Evolutionary conservation across 208 protist genomes (phyloP).

Genomic region (Acanthamoeba triangularis): DNA sequence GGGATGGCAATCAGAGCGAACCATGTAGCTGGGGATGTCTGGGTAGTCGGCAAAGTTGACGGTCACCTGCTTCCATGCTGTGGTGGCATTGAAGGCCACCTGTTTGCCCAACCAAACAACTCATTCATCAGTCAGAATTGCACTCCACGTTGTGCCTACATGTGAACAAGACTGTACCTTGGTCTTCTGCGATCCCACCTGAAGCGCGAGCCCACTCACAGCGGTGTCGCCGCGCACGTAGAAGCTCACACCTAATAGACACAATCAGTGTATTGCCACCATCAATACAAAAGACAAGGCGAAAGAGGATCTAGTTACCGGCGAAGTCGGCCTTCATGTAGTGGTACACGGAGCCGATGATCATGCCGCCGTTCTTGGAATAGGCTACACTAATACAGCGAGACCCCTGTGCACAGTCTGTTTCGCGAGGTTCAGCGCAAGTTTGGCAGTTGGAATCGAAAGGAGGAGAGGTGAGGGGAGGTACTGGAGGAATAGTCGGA

Average conservation of each 20-base stretch:
- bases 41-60: constrained; percentile 27
- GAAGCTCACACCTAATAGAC: not conserved
- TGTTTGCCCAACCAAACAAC: not conserved
- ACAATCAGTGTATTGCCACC: not conserved
- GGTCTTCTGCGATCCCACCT: not conserved
- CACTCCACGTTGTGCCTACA: not conserved
- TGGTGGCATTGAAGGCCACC: not conserved
- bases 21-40: not conserved
- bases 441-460: not conserved
- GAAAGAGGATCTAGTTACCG: not conserved
- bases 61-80: not conserved
- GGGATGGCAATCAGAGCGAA: not conserved
- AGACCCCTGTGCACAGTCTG: not conserved
- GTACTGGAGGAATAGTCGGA: not conserved
- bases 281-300: not conserved
- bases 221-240: not conserved
- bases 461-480: not conserved
- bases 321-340: constrained; percentile 13
- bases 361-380: not conserved
- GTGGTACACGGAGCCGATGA: not conserved
- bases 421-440: not conserved
- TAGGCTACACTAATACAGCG: not conserved
- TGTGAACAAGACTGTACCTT: not conserved
- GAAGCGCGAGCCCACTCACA: not conserved
- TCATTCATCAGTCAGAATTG: no score